Evolutionary conservation across 2,329 filamentous ascomycete species (phyloP).

Genomic region (Colletotrichum eremochloae): DNA sequence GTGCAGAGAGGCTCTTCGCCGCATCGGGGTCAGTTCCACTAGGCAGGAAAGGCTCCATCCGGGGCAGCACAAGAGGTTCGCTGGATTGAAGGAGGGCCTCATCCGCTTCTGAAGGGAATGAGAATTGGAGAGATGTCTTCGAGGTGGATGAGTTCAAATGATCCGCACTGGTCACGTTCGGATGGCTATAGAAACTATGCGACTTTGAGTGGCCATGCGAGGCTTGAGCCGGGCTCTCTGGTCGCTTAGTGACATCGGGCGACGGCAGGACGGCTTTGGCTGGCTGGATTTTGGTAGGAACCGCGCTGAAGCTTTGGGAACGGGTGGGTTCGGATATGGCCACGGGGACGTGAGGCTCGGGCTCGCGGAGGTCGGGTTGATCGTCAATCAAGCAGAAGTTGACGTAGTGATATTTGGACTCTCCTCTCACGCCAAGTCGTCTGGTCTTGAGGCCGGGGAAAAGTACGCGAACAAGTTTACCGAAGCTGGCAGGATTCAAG

Average conservation of each 20-base stretch:
- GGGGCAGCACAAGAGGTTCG: constrained; percentile 83
- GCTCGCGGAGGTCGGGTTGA: constrained; percentile 61
- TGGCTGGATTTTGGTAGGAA: constrained; percentile 45
- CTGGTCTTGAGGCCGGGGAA: constrained; percentile 96
- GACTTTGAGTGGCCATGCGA: constrained; percentile 50
- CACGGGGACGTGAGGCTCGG: constrained; percentile 60
- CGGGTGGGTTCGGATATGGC: constrained; percentile 65
- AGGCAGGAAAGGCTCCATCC: constrained; percentile 85
- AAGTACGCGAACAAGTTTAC: constrained; percentile 94
- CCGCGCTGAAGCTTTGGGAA: constrained; percentile 65
- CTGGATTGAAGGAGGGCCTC: constrained; percentile 69
- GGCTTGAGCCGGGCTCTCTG: constrained; percentile 34
- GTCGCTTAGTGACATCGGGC: constrained; percentile 46
- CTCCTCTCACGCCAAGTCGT: constrained; percentile 90
- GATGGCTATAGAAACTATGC: constrained; percentile 72
- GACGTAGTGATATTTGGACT: constrained; percentile 98
- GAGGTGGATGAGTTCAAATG: constrained; percentile 68
- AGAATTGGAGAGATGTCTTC: constrained; percentile 71
- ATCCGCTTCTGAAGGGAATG: constrained; percentile 71
- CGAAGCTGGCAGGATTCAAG: constrained; percentile 96
- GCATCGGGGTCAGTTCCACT: constrained; percentile 86
- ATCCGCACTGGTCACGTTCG: constrained; percentile 68
- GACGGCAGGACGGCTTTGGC: constrained; percentile 46
- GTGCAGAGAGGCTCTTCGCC: constrained; percentile 84
- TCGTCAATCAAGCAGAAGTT: constrained; percentile 74